Conservation (phyloP, 2,329 filamentous ascomycete species). For the Coniochaeta prunicola region DNA sequence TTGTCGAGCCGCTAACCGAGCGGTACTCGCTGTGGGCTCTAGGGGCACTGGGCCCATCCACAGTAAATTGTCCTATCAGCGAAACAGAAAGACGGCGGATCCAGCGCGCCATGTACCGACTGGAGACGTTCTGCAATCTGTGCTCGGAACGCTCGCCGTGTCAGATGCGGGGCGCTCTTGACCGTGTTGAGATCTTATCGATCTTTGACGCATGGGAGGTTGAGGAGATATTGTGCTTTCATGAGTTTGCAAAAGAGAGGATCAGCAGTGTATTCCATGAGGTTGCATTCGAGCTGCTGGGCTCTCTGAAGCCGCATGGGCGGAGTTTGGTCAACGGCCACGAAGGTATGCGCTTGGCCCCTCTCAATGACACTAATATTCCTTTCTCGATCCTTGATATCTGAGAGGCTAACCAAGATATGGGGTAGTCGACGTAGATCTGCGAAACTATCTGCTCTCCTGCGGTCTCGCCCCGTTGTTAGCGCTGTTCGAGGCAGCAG, state of each 20-base stretch:
- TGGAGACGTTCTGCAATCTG: slow-evolving; percentile 7
- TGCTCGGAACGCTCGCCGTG: not conserved
- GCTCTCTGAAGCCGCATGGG: not conserved
- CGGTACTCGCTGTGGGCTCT: slow-evolving; percentile 9
- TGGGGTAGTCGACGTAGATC: not conserved
- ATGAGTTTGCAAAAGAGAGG: slow-evolving; percentile 2
- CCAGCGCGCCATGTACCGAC: slow-evolving; percentile 7
- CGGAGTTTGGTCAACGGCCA: not conserved
- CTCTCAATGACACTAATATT: not conserved
- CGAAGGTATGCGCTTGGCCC: not conserved
- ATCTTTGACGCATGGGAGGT: slow-evolving; percentile 6
- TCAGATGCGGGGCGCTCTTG: not conserved
- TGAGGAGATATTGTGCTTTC: slow-evolving; percentile 7
- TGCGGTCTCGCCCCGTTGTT: not conserved
- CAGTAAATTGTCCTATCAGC: not conserved
- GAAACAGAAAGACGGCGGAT: slow-evolving; percentile 5
- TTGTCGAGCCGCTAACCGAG: slow-evolving; percentile 9
- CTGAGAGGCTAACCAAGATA: not conserved
- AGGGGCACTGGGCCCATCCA: not conserved
- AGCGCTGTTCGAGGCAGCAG: not conserved
- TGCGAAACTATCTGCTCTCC: not conserved
- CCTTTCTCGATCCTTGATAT: not conserved
- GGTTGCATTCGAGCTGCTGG: not conserved
- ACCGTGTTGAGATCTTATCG: not conserved
- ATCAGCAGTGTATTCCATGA: not conserved